These are phyloP conservation scores for Xylaria telfairii DNA, from an alignment of 495 filamentous ascomycete genomes.

Conservation along the genomic window DNA sequence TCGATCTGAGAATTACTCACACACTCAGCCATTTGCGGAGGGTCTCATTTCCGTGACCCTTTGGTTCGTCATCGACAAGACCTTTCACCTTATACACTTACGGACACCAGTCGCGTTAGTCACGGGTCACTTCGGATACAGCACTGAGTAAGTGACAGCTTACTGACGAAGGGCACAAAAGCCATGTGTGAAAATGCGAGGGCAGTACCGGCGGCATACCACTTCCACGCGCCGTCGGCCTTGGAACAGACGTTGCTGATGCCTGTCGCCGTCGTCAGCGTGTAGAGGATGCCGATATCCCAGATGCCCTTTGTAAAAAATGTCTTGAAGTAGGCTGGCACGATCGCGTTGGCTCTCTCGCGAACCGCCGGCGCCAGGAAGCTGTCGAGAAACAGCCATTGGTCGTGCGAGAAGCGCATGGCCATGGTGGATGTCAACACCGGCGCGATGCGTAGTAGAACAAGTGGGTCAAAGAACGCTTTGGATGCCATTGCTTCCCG, in stretches of 20 bases:
- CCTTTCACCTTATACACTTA: slow-evolving; percentile 34
- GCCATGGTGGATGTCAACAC: slow-evolving; percentile 50
- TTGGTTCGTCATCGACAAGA: slow-evolving; percentile 29
- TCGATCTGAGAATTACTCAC: too few relatives aligned
- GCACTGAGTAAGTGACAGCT: not conserved
- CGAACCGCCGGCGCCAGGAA: slow-evolving; percentile 30
- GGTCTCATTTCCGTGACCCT: slow-evolving; percentile 18
- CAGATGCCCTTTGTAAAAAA: slow-evolving; percentile 37
- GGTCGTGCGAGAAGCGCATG: slow-evolving; percentile 43
- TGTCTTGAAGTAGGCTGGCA: slow-evolving; percentile 37
- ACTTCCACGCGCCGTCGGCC: slow-evolving; percentile 29
- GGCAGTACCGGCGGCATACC: slow-evolving; percentile 34
- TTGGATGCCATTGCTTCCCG: slow-evolving; percentile 43
- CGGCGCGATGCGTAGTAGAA: slow-evolving; percentile 44
- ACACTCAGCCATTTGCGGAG: slow-evolving; percentile 35
- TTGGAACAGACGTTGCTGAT: slow-evolving; percentile 31
- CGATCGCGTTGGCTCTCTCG: slow-evolving; percentile 30
- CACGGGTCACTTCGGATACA: not conserved
- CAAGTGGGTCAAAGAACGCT: slow-evolving; percentile 46
- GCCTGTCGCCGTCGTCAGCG: slow-evolving; percentile 32
- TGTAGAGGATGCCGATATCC: slow-evolving; percentile 30
- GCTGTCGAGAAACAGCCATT: slow-evolving; percentile 41
- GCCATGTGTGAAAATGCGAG: slow-evolving; percentile 36
- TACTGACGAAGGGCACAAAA: slow-evolving; percentile 35
- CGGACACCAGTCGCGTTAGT: not conserved